These are phyloP conservation scores for Termitomyces sp. DNA, from an alignment of 1,284 basidiomycete species.

Conservation along the genomic window DNA sequence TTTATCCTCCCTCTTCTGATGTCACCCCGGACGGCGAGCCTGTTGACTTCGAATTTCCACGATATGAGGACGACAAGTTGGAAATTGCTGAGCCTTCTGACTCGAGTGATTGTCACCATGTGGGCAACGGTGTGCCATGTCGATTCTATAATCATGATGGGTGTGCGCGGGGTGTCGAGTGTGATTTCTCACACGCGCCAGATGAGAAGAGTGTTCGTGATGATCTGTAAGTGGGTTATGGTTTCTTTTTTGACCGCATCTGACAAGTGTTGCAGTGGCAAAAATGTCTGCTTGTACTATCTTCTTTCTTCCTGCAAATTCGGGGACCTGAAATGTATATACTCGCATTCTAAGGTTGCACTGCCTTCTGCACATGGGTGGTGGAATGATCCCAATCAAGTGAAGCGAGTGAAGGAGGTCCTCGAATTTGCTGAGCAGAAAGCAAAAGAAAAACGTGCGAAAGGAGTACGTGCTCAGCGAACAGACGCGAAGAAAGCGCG, in stretches of 20 bases:
- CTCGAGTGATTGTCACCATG: slow-evolving; percentile 44
- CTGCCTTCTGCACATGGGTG: slow-evolving; percentile 26
- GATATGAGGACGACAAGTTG: slow-evolving; percentile 28
- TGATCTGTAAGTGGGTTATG: slow-evolving; percentile 34
- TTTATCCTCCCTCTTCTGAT: slow-evolving; percentile 15
- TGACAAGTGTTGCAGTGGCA: slow-evolving; percentile 24
- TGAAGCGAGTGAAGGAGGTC: slow-evolving; percentile 24
- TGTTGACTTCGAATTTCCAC: slow-evolving; percentile 32
- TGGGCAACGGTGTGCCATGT: slow-evolving; percentile 46
- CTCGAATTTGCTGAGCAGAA: slow-evolving; percentile 29
- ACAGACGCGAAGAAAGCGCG: slow-evolving; percentile 13
- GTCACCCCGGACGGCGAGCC: slow-evolving; percentile 13
- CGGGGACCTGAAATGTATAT: slow-evolving; percentile 30
- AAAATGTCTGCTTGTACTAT: slow-evolving; percentile 35
- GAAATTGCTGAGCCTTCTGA: slow-evolving; percentile 32
- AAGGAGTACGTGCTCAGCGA: slow-evolving; percentile 22
- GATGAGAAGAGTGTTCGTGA: slow-evolving; percentile 48
- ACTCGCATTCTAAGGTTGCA: slow-evolving; percentile 28
- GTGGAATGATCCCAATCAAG: slow-evolving; percentile 27
- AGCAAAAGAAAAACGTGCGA: slow-evolving; percentile 22
- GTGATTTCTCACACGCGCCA: slow-evolving; percentile 44
- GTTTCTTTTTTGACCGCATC: background rate
- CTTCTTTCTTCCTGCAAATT: slow-evolving; percentile 34
- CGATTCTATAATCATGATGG: slow-evolving; percentile 47
- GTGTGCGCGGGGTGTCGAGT: slow-evolving; percentile 34